Evolutionary conservation across 805 yeast genomes (phyloP).

Genomic region (Lipomyces orientalis): DNA sequence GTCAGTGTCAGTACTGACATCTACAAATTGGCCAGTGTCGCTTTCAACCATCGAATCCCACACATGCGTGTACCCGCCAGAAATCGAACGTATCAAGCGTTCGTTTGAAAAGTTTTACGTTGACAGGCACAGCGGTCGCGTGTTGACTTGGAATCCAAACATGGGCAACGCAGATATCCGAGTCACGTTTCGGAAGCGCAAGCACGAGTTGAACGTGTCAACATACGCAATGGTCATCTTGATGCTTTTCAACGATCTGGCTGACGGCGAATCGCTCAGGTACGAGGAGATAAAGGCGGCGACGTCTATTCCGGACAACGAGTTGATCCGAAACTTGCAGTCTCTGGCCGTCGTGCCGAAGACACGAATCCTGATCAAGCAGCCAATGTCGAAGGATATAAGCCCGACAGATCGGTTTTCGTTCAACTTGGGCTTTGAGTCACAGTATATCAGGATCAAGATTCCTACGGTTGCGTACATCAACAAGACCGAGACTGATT

Average conservation of each 20-base stretch:
- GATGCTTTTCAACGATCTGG: conserved; percentile 68
- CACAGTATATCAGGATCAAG: conserved; percentile 72
- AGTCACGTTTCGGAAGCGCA: conserved; percentile 67
- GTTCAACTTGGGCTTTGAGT: conserved; percentile 70
- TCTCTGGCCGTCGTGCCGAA: conserved; percentile 85
- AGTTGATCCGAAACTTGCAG: conserved; percentile 75
- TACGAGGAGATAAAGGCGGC: conserved; percentile 64
- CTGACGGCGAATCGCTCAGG: conserved; percentile 53
- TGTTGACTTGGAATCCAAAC: conserved; percentile 72
- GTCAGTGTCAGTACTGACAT: conserved; percentile 61
- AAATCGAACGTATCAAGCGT: conserved; percentile 51
- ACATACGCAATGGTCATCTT: conserved; percentile 80
- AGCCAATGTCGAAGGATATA: conserved; percentile 76
- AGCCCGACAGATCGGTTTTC: conserved; percentile 65
- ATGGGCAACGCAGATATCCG: conserved; percentile 79
- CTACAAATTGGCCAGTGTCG: conserved; percentile 72
- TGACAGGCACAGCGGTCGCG: conserved; percentile 61
- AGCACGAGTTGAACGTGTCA: conserved; percentile 81
- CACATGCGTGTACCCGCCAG: conserved; percentile 49
- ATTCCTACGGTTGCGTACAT: conserved; percentile 66
- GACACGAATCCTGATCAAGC: conserved; percentile 73
- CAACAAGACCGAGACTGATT: conserved; percentile 54
- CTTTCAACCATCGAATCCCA: conserved; percentile 44
- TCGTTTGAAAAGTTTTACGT: conserved; percentile 60
- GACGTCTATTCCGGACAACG: conserved; percentile 75